Evolutionary conservation across 2,329 filamentous ascomycete species (phyloP).

Genomic region (Elsinoe batatas): DNA sequence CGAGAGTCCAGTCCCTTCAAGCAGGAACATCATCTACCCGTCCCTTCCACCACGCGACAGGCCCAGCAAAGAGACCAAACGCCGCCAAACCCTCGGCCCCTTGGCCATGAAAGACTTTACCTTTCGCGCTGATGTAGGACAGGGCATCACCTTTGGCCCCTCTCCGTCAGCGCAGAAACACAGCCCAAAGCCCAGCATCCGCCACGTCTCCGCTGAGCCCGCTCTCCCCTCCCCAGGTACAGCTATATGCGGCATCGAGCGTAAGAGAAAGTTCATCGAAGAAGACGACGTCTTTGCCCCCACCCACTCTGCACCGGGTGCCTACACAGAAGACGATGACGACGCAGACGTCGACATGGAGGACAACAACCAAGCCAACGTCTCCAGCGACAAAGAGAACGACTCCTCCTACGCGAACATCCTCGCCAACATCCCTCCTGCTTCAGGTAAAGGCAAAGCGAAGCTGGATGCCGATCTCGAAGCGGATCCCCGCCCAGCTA

Average conservation of each 20-base stretch:
- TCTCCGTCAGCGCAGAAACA: constrained; percentile 26
- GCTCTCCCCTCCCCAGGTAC: constrained; percentile 13
- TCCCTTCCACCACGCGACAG: constrained; percentile 20
- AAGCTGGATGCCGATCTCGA: neutral
- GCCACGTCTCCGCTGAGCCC: constrained; percentile 33
- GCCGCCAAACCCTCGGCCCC: constrained; percentile 23
- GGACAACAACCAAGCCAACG: neutral
- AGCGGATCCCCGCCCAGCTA: constrained; percentile 20
- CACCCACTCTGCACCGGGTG: neutral
- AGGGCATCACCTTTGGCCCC: constrained; percentile 35
- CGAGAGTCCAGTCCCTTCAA: constrained; percentile 18
- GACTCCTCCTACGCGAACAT: constrained; percentile 19
- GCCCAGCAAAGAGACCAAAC: constrained; percentile 23
- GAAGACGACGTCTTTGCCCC: constrained; percentile 11
- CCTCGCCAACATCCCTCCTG: constrained; percentile 19
- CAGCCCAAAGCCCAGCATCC: constrained; percentile 32
- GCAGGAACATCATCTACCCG: constrained; percentile 16
- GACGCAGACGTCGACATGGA: neutral
- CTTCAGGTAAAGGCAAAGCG: constrained; percentile 14
- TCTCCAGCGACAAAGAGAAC: constrained; percentile 34
- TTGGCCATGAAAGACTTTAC: constrained; percentile 36
- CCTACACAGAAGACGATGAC: neutral
- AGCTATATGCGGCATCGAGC: constrained; percentile 13
- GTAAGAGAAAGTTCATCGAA: constrained; percentile 35
- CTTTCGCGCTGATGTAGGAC: constrained; percentile 34